Evolutionary conservation across 768 basidiomycete species (phyloP).

Genomic region (Panaeolus cyanescens): DNA sequence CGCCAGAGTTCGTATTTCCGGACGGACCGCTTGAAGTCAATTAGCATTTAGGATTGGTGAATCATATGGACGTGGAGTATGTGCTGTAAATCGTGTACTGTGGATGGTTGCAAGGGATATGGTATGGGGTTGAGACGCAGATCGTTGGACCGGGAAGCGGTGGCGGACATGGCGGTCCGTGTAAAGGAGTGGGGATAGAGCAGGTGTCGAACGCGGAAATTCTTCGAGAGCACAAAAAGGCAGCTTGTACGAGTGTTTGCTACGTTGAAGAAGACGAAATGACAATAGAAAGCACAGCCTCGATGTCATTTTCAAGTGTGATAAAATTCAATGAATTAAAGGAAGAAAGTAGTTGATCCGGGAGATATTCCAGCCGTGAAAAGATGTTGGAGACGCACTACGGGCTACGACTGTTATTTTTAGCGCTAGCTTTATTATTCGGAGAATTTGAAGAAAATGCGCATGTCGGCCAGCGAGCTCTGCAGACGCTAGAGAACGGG

Average conservation of each 20-base stretch:
- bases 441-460: background rate
- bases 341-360: background rate
- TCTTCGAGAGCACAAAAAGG: background rate
- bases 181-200: background rate
- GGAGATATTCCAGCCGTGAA: background rate
- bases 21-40: background rate
- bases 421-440: background rate
- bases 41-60: background rate
- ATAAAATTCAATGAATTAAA: background rate
- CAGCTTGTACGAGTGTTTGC: no score
- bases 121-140: background rate
- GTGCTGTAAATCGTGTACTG: background rate
- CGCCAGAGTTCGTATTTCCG: background rate
- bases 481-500: background rate
- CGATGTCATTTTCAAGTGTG: background rate
- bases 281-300: conserved; percentile 1
- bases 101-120: background rate
- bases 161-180: background rate
- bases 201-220: background rate
- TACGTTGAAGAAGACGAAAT: no score
- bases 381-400: background rate
- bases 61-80: background rate
- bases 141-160: background rate
- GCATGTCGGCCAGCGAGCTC: background rate
- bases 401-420: background rate